phyloP scores from a whole-genome alignment of 208 protist genomes.

The Borovskyia barvae region DNA sequence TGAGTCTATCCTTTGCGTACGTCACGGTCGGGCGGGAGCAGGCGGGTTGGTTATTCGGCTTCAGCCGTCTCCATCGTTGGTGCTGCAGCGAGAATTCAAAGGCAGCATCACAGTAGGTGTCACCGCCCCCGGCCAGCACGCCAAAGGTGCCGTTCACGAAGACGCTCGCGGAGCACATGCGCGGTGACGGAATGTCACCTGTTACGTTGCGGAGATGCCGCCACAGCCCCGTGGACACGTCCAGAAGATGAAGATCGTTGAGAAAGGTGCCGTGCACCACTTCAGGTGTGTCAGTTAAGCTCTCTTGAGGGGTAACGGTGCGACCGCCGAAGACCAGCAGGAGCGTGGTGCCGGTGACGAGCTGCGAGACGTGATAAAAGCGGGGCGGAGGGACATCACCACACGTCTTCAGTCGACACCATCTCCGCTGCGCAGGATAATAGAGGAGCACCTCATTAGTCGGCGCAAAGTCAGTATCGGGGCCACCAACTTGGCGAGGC shows the following conservation, averaged over 20 bases:
- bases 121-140: constrained; percentile 41
- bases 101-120: constrained; percentile 20
- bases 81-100: constrained; percentile 38
- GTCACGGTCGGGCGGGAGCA: constrained; percentile 50
- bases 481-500: constrained; percentile 5
- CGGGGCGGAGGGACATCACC: constrained; percentile 35
- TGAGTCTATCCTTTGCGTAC: constrained; percentile 27
- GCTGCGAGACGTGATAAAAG: constrained; percentile 43
- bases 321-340: constrained; percentile 59
- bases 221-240: constrained; percentile 50
- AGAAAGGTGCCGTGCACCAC: constrained; percentile 20
- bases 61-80: constrained; percentile 26
- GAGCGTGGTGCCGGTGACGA: constrained; percentile 40
- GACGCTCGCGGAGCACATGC: constrained; percentile 39
- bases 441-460: constrained; percentile 36
- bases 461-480: constrained; percentile 16
- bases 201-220: constrained; percentile 11
- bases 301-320: constrained; percentile 8
- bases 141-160: constrained; percentile 39
- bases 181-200: constrained; percentile 30
- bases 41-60: constrained; percentile 24
- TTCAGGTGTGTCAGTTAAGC: background rate
- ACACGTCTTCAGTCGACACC: constrained; percentile 35
- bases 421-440: constrained; percentile 24
- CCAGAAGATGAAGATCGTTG: constrained; percentile 46